Conservation (phyloP, 345 rosid species). For the Garcia nutans region DNA sequence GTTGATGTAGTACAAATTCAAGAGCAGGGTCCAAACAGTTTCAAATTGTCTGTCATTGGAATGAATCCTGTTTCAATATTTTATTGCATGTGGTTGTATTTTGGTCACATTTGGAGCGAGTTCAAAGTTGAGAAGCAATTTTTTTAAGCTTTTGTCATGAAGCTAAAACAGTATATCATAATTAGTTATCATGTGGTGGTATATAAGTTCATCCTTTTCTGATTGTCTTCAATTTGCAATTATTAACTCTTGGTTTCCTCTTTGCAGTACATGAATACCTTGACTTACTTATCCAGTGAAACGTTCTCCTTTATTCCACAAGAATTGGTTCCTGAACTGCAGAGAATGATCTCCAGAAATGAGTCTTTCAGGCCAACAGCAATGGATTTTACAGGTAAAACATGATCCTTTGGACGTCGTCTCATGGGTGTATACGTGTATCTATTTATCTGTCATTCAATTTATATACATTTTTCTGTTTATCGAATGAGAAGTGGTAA, state of each 20-base stretch:
- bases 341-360: constrained; percentile 83
- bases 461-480: not conserved
- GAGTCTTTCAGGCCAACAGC: constrained; percentile 90
- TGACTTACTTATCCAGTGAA: constrained; percentile 84
- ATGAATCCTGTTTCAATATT: too few relatives aligned
- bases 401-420: not conserved
- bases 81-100: too few relatives aligned
- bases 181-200: not conserved
- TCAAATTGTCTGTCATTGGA: too few relatives aligned
- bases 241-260: constrained; percentile 14
- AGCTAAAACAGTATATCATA: not conserved
- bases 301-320: constrained; percentile 80
- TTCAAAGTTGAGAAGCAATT: too few relatives aligned
- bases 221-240: not conserved
- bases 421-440: too few relatives aligned
- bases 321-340: constrained; percentile 84
- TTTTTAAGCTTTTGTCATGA: too few relatives aligned
- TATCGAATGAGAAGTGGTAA: not conserved
- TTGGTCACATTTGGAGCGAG: too few relatives aligned
- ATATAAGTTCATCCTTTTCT: not conserved
- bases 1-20: too few relatives aligned
- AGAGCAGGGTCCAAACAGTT: too few relatives aligned
- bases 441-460: not conserved
- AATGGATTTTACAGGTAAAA: constrained; percentile 80
- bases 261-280: constrained; percentile 84